phyloP scores from a whole-genome alignment of 495 filamentous ascomycete genomes.

The Collariella sp. region DNA sequence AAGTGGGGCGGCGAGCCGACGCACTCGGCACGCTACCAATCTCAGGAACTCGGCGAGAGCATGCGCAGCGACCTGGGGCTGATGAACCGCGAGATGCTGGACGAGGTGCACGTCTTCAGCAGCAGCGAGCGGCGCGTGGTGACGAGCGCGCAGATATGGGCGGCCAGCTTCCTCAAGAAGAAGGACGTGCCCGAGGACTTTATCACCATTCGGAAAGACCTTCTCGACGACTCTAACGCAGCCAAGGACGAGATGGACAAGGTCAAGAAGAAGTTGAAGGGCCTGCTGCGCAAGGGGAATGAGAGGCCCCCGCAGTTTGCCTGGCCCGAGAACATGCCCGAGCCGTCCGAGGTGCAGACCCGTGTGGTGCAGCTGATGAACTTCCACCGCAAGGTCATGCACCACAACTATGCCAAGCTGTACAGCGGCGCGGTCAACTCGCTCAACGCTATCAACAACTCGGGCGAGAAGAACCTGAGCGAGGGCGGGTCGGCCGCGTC shows the following conservation, averaged over 20 bases:
- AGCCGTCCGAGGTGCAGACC: constrained; percentile 80
- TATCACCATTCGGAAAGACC: constrained; percentile 83
- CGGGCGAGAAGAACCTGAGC: constrained; percentile 24
- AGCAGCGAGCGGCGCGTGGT: constrained; percentile 91
- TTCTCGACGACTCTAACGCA: constrained; percentile 96
- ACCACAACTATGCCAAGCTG: constrained; percentile 76
- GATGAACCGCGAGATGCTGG: constrained; percentile 84
- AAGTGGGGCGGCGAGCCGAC: constrained; percentile 99
- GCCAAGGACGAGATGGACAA: constrained; percentile 99
- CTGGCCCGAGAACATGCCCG: constrained; percentile 92
- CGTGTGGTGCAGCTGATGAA: constrained; percentile 96
- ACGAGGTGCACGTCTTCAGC: constrained; percentile 85
- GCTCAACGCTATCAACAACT: constrained; percentile 46
- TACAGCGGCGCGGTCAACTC: constrained; percentile 53
- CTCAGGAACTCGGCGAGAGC: constrained; percentile 85
- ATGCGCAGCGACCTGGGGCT: constrained; percentile 91
- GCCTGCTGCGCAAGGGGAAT: constrained; percentile 76
- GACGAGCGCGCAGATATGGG: constrained; percentile 95
- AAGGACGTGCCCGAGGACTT: constrained; percentile 76
- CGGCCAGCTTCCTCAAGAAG: constrained; percentile 76
- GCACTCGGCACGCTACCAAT: constrained; percentile 91
- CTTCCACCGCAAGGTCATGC: constrained; percentile 90
- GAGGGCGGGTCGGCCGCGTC: constrained; percentile 8
- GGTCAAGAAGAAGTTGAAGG: constrained; percentile 97
- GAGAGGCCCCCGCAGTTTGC: constrained; percentile 87